Evolutionary conservation across 495 filamentous ascomycete genomes (phyloP).

Genomic region (Neurospora sp.): DNA sequence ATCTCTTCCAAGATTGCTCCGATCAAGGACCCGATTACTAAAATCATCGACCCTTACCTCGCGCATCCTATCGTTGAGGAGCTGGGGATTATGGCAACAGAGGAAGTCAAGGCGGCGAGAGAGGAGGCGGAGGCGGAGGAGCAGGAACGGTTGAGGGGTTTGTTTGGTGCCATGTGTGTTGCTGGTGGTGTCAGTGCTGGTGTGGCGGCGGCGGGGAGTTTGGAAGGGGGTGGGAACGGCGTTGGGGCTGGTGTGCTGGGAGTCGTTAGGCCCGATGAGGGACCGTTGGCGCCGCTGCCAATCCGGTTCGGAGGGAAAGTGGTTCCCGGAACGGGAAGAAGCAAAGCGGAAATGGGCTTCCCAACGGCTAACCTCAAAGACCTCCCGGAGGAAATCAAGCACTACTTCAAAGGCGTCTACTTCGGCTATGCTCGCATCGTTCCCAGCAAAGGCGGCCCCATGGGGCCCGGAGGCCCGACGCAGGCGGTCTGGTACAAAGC

Average conservation of each 20-base stretch:
- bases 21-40: slow-evolving; percentile 16
- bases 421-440: slow-evolving; percentile 49
- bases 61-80: neutral
- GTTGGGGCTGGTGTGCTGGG: neutral
- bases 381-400: slow-evolving; percentile 32
- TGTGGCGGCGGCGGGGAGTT: neutral
- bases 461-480: slow-evolving; percentile 5
- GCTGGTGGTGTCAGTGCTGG: neutral
- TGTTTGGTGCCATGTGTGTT: neutral
- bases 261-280: slow-evolving; percentile 30
- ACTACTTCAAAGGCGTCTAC: slow-evolving; percentile 48
- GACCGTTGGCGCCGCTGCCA: slow-evolving; percentile 49
- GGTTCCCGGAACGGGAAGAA: slow-evolving; percentile 22
- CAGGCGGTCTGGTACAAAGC: slow-evolving; percentile 38
- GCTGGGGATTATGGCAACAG: neutral
- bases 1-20: slow-evolving; percentile 25
- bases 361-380: slow-evolving; percentile 33
- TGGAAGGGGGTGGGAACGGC: neutral
- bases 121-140: neutral
- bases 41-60: neutral
- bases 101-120: neutral
- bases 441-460: neutral
- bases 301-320: slow-evolving; percentile 42
- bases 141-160: neutral
- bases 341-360: slow-evolving; percentile 17